phyloP scores from a whole-genome alignment of 2,329 filamentous ascomycete species.

The Aspergillus pseudoterreus region DNA sequence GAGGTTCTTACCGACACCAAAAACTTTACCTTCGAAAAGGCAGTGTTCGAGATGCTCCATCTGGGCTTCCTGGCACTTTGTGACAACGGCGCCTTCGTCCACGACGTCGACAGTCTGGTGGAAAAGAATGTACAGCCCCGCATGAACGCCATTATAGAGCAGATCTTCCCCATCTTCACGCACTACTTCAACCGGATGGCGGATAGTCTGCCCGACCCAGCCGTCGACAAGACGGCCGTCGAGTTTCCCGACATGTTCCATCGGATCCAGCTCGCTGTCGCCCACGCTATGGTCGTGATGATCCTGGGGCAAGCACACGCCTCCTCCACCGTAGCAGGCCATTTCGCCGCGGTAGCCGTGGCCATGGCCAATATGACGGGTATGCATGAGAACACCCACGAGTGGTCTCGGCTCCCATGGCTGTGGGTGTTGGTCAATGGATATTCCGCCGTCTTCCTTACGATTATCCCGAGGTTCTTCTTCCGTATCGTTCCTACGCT shows the following conservation, averaged over 20 bases:
- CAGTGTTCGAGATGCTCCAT: not conserved
- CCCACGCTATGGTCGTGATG: not conserved
- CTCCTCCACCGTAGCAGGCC: not conserved
- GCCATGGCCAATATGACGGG: not conserved
- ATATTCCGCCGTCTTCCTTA: not conserved
- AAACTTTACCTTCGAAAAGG: not conserved
- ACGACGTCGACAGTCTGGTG: too few species aligned
- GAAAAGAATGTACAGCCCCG: too few species aligned
- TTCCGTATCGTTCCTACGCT: not conserved
- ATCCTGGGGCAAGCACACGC: not conserved
- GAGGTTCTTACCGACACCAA: too few species aligned
- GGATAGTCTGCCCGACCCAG: not conserved
- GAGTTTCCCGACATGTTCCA: not conserved
- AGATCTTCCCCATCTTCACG: not conserved
- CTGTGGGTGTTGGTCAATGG: not conserved
- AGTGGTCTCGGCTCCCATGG: not conserved
- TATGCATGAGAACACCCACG: not conserved
- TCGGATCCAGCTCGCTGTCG: not conserved
- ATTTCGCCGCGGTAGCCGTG: not conserved
- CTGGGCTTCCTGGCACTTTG: not conserved
- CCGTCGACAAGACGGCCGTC: not conserved
- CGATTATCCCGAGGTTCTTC: not conserved
- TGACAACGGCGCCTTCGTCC: not conserved
- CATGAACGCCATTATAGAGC: not conserved
- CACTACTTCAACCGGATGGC: too few species aligned